These are phyloP conservation scores for Globisporangium heterothallicum DNA, from an alignment of 352 stramenopile genomes.

Conservation along the genomic window DNA sequence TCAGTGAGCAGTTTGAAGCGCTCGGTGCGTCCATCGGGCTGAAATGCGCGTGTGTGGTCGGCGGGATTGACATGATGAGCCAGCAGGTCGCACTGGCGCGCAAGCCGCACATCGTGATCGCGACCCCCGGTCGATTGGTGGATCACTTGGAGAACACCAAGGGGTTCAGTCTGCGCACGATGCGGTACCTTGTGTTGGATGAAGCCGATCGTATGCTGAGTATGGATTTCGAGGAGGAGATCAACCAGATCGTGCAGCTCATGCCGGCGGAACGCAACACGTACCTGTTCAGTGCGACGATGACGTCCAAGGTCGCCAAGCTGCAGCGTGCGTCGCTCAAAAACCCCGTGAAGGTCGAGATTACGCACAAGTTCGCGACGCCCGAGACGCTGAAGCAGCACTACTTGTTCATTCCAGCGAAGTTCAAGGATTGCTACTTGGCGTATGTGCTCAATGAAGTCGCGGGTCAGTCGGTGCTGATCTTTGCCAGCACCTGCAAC, in stretches of 20 bases:
- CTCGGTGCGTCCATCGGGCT: constrained; percentile 90
- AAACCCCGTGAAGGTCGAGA: constrained; percentile 96
- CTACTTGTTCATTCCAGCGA: constrained; percentile 99
- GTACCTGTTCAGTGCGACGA: constrained; percentile 99
- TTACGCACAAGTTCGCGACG: constrained; percentile 97
- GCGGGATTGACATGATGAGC: constrained; percentile 96
- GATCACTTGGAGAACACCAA: constrained; percentile 97
- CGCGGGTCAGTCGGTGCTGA: constrained; percentile 94
- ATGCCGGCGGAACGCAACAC: constrained; percentile 93
- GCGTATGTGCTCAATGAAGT: constrained; percentile 98
- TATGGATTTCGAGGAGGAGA: constrained; percentile 98
- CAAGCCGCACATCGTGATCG: constrained; percentile 95
- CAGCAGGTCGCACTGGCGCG: constrained; percentile 96
- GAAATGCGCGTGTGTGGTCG: constrained; percentile 89
- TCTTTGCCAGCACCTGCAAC: constrained; percentile 98
- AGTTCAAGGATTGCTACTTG: constrained; percentile 99
- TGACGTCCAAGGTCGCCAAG: constrained; percentile 99
- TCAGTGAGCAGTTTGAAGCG: constrained; percentile 92
- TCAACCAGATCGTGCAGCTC: constrained; percentile 97
- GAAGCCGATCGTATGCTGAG: constrained; percentile 94
- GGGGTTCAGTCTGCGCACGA: constrained; percentile 89
- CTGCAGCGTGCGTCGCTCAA: constrained; percentile 96
- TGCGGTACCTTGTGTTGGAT: constrained; percentile 92
- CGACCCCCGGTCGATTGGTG: constrained; percentile 90
- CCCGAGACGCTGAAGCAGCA: constrained; percentile 97